A percentile compares a stretch with the other conserved stretches of the same genome.
Conservation (phyloP, 2,329 filamentous ascomycete species). For the Ceratocystis cacaofunesta region DNA sequence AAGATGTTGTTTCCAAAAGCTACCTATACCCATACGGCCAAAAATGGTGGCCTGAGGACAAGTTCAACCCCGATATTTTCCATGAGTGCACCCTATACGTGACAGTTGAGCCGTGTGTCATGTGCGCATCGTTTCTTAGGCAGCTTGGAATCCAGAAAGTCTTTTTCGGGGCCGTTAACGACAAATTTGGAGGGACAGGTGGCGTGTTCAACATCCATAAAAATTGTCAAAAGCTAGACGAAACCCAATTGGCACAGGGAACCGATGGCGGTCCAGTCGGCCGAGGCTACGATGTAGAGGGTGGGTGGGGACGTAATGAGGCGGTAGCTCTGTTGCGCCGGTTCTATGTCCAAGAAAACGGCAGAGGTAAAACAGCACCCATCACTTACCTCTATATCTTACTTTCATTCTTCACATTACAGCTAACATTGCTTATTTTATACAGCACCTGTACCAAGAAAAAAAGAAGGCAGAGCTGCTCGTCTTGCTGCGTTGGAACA, state of each 20-base stretch:
- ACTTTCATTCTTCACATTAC: neutral
- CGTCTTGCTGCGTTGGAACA: slow-evolving; percentile 17
- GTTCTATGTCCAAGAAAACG: slow-evolving; percentile 97
- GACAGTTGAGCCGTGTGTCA: slow-evolving; percentile 95
- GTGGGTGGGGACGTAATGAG: slow-evolving; percentile 79
- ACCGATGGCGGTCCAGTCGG: slow-evolving; percentile 58
- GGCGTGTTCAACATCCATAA: slow-evolving; percentile 76
- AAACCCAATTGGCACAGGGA: slow-evolving; percentile 14
- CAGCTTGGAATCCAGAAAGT: slow-evolving; percentile 81
- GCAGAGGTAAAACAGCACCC: slow-evolving; percentile 48
- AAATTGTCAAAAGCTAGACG: slow-evolving; percentile 17
- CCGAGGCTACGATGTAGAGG: slow-evolving; percentile 64
- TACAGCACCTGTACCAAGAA: slow-evolving; percentile 17
- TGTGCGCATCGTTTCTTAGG: slow-evolving; percentile 86
- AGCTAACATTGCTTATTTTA: neutral
- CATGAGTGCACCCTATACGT: slow-evolving; percentile 72
- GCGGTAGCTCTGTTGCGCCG: slow-evolving; percentile 82
- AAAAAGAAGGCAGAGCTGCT: slow-evolving; percentile 17
- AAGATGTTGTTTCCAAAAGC: slow-evolving; percentile 39
- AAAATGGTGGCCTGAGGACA: slow-evolving; percentile 25
- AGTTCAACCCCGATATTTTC: slow-evolving; percentile 21
- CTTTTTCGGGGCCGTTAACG: slow-evolving; percentile 89
- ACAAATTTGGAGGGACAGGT: slow-evolving; percentile 91
- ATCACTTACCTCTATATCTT: neutral
- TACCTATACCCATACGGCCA: slow-evolving; percentile 48